Evolutionary conservation across 768 basidiomycete species (phyloP), one percentile per base, ranked within the genome.

Genomic region (Lactarius pseudohatsudake): DNA sequence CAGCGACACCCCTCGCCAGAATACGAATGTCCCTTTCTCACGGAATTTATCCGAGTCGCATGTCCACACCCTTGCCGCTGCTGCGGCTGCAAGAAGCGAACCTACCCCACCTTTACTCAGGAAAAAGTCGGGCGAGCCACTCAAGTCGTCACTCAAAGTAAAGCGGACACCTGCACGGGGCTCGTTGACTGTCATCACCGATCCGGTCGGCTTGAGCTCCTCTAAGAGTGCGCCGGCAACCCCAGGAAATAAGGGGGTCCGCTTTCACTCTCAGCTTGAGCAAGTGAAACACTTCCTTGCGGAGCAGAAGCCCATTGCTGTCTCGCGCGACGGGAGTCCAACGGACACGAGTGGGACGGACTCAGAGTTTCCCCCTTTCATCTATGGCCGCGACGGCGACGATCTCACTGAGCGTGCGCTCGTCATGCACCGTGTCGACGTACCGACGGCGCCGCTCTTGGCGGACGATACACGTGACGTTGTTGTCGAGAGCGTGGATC

Each of bases 241-340:
- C 3, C 96, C 96, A 0, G 87, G 84, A 5, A 81, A 81, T 69
- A 96, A 97, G 75, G 88, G 86, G 30, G 96, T 99, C 10, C 94
- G 97, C 73, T 99, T 99, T 68, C 92, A 96, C 77, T 76, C 88
- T 6, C 86, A 95, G 74, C 85, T 98, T 61, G 96, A 97, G 76
- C 92, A 94, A 64, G 92, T 98, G 68, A 96, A 96, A 77, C 84
- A 96, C 57, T 98, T 98, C 81, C 81, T 96, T 64, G 89, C 96
- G 15, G 92, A 94, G 77, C 96, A 98, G 77, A 94, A 94, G 74
- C 96, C 96, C 6, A 82, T 92, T 9, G 95, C 96, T 0, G 96
- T 99, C 20, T 92, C 90, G 15, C 85, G 96, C 56, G 89, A 93
- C 70, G 94, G 94, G 0, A 92, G 91, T 70, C 96, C 95, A 4